A percentile compares a stretch with the other conserved stretches of the same genome.
phyloP scores from a whole-genome alignment of 139 green algal genomes.

The Chlorella sp. region DNA sequence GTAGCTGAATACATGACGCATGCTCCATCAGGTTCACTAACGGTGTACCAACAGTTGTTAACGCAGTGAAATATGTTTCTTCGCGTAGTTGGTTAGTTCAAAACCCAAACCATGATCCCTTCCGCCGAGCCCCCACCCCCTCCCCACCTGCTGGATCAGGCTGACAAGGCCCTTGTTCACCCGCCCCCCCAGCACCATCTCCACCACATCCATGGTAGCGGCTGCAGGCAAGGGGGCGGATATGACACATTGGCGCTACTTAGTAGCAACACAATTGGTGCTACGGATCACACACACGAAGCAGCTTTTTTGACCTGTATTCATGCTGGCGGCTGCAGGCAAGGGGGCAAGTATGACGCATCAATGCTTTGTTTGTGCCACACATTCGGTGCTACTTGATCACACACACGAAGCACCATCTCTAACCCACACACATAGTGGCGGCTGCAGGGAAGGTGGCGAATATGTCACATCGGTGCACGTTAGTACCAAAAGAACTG shows the following conservation, averaged over 20 bases:
- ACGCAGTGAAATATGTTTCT: no score
- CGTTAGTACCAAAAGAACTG: no score
- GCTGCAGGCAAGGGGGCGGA: conserved; percentile 48
- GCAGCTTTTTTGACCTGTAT: conserved; percentile 60
- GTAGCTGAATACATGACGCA: no score
- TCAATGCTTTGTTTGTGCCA: background rate
- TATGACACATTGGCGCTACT: background rate
- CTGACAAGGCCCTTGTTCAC: conserved; percentile 98
- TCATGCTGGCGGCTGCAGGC: conserved; percentile 91
- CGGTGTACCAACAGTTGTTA: no score
- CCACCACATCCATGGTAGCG: conserved; percentile 98
- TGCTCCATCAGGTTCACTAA: no score
- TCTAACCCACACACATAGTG: conserved; percentile 99
- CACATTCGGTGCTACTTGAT: background rate
- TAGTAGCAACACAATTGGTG: background rate
- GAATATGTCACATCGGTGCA: no score
- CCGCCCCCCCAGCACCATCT: conserved; percentile 97
- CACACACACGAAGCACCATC: background rate
- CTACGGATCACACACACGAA: background rate
- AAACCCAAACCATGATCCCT: no score
- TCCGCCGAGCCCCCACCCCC: no score
- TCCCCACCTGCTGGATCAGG: conserved; percentile 87
- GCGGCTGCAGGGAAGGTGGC: conserved; percentile 54
- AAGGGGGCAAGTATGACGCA: background rate
- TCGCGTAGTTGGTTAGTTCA: no score